These are phyloP conservation scores for Wallemia hederae DNA, from an alignment of 1,284 basidiomycete species.

Conservation along the genomic window DNA sequence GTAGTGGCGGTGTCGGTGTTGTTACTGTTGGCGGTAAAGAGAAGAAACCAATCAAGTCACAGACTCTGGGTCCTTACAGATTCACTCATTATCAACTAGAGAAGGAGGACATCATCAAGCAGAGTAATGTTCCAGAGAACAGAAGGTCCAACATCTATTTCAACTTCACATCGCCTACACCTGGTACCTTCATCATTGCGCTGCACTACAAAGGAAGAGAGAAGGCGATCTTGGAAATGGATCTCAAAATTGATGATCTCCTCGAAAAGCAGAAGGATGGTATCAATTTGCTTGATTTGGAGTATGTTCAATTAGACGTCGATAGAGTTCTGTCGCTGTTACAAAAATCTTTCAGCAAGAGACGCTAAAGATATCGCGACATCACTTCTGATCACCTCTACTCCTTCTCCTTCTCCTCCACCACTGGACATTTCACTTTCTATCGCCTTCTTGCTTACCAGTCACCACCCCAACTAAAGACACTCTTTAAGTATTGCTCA, in stretches of 20 bases:
- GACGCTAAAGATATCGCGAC: background rate
- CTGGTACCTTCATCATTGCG: constrained; percentile 94
- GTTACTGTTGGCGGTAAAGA: constrained; percentile 89
- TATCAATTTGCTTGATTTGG: constrained; percentile 74
- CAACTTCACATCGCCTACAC: constrained; percentile 87
- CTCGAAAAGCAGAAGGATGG: constrained; percentile 99
- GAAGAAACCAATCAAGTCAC: constrained; percentile 62
- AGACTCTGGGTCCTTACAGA: constrained; percentile 71
- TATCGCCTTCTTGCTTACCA: no score
- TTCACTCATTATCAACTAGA: constrained; percentile 95
- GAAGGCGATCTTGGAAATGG: constrained; percentile 98
- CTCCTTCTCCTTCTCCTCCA: no score
- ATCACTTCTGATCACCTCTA: background rate
- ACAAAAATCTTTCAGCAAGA: background rate
- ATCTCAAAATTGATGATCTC: constrained; percentile 93
- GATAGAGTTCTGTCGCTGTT: constrained; percentile 24
- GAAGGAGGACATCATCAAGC: constrained; percentile 97
- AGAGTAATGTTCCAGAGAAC: constrained; percentile 94
- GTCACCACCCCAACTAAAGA: no score
- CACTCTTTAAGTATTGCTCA: no score
- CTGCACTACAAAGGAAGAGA: constrained; percentile 97
- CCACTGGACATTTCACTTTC: no score
- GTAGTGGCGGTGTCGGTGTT: constrained; percentile 65
- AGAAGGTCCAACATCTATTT: constrained; percentile 95
- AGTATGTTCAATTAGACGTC: constrained; percentile 92